These are phyloP conservation scores for Talinum fruticosum DNA, from an alignment of 148 eudicot genomes.

Conservation along the genomic window DNA sequence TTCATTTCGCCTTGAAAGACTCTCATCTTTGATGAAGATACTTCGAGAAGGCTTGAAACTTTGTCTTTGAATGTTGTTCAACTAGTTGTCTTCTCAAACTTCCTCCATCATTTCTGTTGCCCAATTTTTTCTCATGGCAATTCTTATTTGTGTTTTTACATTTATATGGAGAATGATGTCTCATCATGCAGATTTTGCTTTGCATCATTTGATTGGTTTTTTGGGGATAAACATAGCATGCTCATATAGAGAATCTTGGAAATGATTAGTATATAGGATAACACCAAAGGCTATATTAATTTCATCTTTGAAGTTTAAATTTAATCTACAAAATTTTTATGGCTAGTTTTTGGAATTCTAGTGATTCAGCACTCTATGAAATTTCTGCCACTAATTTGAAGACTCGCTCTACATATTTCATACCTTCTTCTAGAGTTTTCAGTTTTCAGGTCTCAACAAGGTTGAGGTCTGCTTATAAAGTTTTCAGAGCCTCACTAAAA, in stretches of 20 bases:
- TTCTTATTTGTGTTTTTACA: not conserved
- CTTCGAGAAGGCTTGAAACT: not conserved
- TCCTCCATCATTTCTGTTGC: no score
- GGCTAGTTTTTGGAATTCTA: not conserved
- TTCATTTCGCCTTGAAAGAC: not conserved
- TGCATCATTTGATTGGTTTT: not conserved
- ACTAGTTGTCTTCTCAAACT: not conserved
- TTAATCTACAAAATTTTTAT: not conserved
- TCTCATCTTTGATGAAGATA: constrained; percentile 2
- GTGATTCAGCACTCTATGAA: not conserved
- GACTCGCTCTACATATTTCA: not conserved
- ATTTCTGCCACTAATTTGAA: not conserved
- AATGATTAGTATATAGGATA: constrained; percentile 1
- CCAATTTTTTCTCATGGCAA: not conserved
- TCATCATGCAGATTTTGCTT: not conserved
- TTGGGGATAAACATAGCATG: not conserved
- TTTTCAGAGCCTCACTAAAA: not conserved
- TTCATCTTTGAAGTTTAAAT: not conserved
- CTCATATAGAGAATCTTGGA: not conserved
- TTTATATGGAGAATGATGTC: not conserved
- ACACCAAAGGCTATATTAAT: not conserved
- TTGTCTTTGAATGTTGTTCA: not conserved
- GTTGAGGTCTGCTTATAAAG: not conserved
- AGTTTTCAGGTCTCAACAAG: not conserved
- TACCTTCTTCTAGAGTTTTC: not conserved